Conservation (phyloP, 345 rosid genomes). For the Salix exigua region DNA sequence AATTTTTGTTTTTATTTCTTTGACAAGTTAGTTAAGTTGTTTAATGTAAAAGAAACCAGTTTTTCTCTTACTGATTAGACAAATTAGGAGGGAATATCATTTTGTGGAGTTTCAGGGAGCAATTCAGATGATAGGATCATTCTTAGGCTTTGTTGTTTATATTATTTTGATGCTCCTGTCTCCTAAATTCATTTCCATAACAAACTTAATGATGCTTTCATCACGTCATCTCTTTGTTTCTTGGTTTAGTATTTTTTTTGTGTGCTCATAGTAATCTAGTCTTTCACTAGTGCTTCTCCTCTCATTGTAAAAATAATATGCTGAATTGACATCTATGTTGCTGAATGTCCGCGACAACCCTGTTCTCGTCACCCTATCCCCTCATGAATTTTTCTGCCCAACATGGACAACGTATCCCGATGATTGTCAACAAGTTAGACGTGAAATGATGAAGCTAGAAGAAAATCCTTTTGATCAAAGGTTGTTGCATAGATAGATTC, state of each 20-base stretch:
- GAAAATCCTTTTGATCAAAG: neutral
- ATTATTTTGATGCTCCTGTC: neutral
- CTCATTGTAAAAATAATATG: too few relatives aligned
- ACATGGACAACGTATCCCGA: too few relatives aligned
- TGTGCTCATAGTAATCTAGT: too few relatives aligned
- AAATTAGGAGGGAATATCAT: slow-evolving; percentile 56
- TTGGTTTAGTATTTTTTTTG: too few relatives aligned
- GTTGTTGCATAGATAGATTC: neutral
- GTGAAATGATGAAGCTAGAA: neutral
- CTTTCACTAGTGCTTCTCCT: too few relatives aligned
- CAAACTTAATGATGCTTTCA: neutral
- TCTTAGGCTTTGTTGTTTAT: slow-evolving; percentile 46
- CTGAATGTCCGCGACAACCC: too few relatives aligned
- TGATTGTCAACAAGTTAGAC: neutral
- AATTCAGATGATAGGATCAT: slow-evolving; percentile 59
- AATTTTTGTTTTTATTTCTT: neutral
- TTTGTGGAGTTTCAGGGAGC: slow-evolving; percentile 61
- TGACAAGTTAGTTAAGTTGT: neutral
- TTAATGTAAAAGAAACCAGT: neutral
- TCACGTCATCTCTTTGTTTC: too few relatives aligned
- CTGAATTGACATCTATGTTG: too few relatives aligned
- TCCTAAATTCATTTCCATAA: neutral
- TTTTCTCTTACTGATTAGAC: neutral
- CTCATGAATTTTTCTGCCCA: too few relatives aligned
- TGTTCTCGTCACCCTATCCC: too few relatives aligned